These are phyloP conservation scores for Hypomyces perniciosus DNA, from an alignment of 2,329 filamentous ascomycete species.

Conservation along the genomic window DNA sequence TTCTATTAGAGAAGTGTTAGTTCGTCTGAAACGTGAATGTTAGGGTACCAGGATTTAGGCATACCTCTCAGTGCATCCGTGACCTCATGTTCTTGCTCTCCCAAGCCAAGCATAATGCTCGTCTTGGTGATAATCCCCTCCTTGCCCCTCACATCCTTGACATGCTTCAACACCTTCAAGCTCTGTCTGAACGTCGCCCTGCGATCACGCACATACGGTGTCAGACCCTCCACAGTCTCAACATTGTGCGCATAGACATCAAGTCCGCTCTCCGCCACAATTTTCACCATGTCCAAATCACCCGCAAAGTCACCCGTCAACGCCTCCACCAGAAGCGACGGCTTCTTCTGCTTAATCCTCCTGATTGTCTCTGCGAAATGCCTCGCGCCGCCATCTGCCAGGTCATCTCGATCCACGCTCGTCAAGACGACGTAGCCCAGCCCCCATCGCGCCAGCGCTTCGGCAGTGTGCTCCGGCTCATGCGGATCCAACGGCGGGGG, in stretches of 20 bases:
- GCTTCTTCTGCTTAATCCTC: slow-evolving; percentile 82
- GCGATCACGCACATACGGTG: slow-evolving; percentile 83
- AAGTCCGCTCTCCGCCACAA: slow-evolving; percentile 80
- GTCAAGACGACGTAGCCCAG: slow-evolving; percentile 94
- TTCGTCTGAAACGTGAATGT: not conserved
- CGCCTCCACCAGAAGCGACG: slow-evolving; percentile 72
- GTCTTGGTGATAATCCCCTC: slow-evolving; percentile 93
- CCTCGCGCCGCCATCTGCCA: slow-evolving; percentile 77
- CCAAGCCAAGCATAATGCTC: slow-evolving; percentile 91
- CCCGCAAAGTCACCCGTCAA: slow-evolving; percentile 84
- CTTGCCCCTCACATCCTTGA: slow-evolving; percentile 64
- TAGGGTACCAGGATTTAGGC: slow-evolving; percentile 13
- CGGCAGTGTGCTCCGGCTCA: slow-evolving; percentile 93
- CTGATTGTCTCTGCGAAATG: slow-evolving; percentile 94
- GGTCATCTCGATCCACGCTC: slow-evolving; percentile 86
- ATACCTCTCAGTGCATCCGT: slow-evolving; percentile 67
- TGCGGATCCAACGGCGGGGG: slow-evolving; percentile 83
- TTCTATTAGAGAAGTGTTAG: slow-evolving; percentile 39
- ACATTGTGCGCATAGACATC: slow-evolving; percentile 98
- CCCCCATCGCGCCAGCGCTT: slow-evolving; percentile 88
- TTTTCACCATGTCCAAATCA: slow-evolving; percentile 75
- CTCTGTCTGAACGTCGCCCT: slow-evolving; percentile 86
- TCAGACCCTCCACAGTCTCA: slow-evolving; percentile 88
- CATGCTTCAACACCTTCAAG: slow-evolving; percentile 69
- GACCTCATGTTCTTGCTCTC: slow-evolving; percentile 84